phyloP scores from a whole-genome alignment of 2,329 filamentous ascomycete species.

The Colletotrichum melonis region DNA sequence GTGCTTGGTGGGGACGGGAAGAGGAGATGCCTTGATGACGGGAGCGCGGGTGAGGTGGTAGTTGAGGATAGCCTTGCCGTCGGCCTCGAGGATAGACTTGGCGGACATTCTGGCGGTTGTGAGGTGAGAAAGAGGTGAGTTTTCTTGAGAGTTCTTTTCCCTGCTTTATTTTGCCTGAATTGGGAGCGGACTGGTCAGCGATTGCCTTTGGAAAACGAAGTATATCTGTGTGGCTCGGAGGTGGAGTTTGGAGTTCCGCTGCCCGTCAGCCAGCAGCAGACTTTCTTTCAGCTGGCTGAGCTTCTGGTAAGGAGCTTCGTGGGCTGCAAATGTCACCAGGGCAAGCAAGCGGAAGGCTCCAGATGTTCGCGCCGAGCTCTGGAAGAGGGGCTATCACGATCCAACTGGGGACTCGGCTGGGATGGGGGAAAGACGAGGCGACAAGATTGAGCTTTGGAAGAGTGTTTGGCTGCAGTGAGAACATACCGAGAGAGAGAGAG shows the following conservation, averaged over 20 bases:
- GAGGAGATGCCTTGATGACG: slow-evolving; percentile 97
- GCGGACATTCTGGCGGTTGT: slow-evolving; percentile 59
- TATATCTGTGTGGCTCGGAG: slow-evolving; percentile 3
- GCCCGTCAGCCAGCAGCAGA: slow-evolving; percentile 6
- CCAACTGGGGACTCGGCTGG: background rate
- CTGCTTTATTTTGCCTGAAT: slow-evolving; percentile 23
- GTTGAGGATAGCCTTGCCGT: slow-evolving; percentile 99
- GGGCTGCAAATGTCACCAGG: slow-evolving; percentile 21
- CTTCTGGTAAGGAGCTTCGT: background rate
- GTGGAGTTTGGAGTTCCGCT: background rate
- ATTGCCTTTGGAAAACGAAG: slow-evolving; percentile 1
- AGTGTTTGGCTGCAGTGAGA: background rate
- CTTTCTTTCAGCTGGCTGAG: slow-evolving; percentile 16
- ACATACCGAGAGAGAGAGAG: slow-evolving; percentile 31
- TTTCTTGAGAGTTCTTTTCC: slow-evolving; percentile 30
- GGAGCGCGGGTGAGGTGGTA: slow-evolving; percentile 98
- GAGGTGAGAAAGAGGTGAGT: slow-evolving; percentile 18
- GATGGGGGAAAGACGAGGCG: slow-evolving; percentile 3
- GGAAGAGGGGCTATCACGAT: slow-evolving; percentile 1
- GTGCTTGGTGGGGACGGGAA: slow-evolving; percentile 85
- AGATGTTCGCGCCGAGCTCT: slow-evolving; percentile 17
- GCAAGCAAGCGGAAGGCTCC: slow-evolving; percentile 27
- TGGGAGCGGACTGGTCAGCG: slow-evolving; percentile 16
- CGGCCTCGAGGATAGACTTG: slow-evolving; percentile 98
- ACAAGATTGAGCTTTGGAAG: slow-evolving; percentile 11